phyloP scores from a whole-genome alignment of 495 filamentous ascomycete species.

The Endocarpon pusillum region DNA sequence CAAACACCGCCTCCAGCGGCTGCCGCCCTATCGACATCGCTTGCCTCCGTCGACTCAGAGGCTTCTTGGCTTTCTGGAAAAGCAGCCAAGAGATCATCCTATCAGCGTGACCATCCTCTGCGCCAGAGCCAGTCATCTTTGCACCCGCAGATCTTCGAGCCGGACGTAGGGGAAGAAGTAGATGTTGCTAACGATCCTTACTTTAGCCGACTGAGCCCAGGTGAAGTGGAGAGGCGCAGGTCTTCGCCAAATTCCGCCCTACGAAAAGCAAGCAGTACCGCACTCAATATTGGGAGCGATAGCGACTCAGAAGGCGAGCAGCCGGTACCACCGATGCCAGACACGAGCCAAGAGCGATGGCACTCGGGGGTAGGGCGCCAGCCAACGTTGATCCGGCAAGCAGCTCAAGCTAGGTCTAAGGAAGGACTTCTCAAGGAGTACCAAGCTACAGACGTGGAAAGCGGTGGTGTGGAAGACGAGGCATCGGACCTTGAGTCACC shows the following conservation, averaged over 20 bases:
- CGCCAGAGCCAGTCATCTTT: constrained; percentile 31
- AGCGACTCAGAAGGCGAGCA: constrained; percentile 13
- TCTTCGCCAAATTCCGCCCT: constrained; percentile 7
- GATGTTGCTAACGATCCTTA: constrained; percentile 49
- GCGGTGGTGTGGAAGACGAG: constrained; percentile 25
- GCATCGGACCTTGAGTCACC: constrained; percentile 13
- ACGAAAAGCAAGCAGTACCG: constrained; percentile 22
- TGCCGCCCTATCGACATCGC: constrained; percentile 45
- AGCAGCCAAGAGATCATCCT: constrained; percentile 34
- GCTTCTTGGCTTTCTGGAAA: constrained; percentile 80
- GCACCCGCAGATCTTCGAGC: constrained; percentile 34
- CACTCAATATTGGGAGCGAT: constrained; percentile 16
- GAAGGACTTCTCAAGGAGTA: constrained; percentile 50
- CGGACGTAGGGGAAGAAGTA: constrained; percentile 11
- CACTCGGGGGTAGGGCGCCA: constrained; percentile 37
- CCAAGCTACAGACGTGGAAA: constrained; percentile 27
- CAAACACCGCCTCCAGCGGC: constrained; percentile 18
- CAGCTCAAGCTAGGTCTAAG: constrained; percentile 41
- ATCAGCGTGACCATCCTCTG: constrained; percentile 25
- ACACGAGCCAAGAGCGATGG: constrained; percentile 26
- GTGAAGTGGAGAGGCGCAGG: constrained; percentile 15
- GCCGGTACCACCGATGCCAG: constrained; percentile 13
- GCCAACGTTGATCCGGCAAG: constrained; percentile 34
- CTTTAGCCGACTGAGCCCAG: constrained; percentile 34
- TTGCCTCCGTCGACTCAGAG: constrained; percentile 80